Percentiles rank a stretch among this genome's conserved stretches.
phyloP scores from a whole-genome alignment of 148 eudicot species.

The Silene conica region DNA sequence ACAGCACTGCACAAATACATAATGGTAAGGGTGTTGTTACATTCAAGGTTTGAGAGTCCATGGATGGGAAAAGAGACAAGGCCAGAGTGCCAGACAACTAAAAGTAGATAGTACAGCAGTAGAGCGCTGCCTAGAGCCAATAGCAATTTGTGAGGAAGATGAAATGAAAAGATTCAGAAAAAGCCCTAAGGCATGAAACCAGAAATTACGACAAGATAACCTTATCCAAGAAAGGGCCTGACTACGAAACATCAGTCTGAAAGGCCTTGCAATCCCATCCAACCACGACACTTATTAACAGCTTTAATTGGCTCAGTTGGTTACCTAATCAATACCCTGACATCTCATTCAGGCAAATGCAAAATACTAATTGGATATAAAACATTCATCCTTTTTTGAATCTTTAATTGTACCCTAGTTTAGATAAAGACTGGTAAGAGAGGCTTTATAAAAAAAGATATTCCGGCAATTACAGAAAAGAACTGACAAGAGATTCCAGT shows the following conservation, averaged over 20 bases:
- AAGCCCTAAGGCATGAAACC: neutral
- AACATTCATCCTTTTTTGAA: neutral
- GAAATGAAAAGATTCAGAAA: slow-evolving; percentile 2
- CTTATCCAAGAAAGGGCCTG: neutral
- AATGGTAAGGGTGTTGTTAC: slow-evolving; percentile 1
- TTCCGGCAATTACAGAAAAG: too few species aligned
- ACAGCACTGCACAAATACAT: neutral
- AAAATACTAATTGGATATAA: neutral
- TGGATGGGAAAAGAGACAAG: neutral
- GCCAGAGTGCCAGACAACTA: too few species aligned
- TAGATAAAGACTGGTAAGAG: neutral
- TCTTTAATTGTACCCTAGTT: neutral
- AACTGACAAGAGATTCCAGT: neutral
- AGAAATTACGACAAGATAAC: neutral
- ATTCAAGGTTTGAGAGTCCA: neutral
- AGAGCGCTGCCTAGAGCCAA: too few species aligned
- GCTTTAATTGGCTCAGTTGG: neutral
- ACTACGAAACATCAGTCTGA: neutral
- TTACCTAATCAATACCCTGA: neutral
- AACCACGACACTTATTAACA: neutral
- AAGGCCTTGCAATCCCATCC: slow-evolving; percentile 10
- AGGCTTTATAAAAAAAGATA: neutral
- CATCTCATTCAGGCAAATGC: neutral
- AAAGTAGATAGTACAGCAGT: neutral
- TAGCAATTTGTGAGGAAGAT: neutral